These are phyloP conservation scores for Leccinellum luteum DNA, from an alignment of 768 basidiomycete species.

Conservation along the genomic window DNA sequence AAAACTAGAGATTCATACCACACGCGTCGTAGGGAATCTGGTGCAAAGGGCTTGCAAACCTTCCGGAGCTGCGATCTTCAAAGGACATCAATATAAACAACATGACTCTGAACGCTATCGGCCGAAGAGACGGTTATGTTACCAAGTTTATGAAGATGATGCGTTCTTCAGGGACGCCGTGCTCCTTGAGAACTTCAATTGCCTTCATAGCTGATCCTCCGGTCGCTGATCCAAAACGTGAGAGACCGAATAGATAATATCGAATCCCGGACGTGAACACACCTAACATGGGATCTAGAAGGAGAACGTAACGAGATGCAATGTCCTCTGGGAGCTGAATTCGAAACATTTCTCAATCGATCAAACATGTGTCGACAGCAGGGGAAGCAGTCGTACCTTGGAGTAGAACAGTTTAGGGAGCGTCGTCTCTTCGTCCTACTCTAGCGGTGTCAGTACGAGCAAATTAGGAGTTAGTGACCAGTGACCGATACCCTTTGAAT, in stretches of 20 bases:
- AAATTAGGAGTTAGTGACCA: not conserved
- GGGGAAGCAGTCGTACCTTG: slow-evolving; percentile 46
- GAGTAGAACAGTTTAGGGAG: slow-evolving; percentile 91
- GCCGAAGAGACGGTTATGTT: not conserved
- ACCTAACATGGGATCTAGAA: slow-evolving; percentile 98
- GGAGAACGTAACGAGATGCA: slow-evolving; percentile 83
- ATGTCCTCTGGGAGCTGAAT: slow-evolving; percentile 52
- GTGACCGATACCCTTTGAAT: slow-evolving; percentile 78
- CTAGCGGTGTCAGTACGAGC: not conserved
- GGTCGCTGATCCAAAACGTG: slow-evolving; percentile 53
- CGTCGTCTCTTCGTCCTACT: slow-evolving; percentile 91
- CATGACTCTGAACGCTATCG: not conserved
- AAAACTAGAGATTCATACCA: slow-evolving; percentile 51
- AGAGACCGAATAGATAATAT: not conserved
- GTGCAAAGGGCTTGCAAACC: slow-evolving; percentile 79
- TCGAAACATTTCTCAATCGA: not conserved
- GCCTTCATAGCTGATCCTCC: slow-evolving; percentile 98
- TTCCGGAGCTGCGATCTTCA: slow-evolving; percentile 84
- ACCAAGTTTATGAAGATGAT: slow-evolving; percentile 95
- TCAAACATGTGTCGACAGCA: not conserved
- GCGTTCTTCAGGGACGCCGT: slow-evolving; percentile 90
- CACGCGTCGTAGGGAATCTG: slow-evolving; percentile 70
- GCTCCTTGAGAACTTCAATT: slow-evolving; percentile 87
- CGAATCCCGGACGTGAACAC: slow-evolving; percentile 20
- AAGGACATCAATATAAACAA: not conserved